Evolutionary conservation across 768 basidiomycete genomes (phyloP).

Genomic region (Lactarius tabidus): DNA sequence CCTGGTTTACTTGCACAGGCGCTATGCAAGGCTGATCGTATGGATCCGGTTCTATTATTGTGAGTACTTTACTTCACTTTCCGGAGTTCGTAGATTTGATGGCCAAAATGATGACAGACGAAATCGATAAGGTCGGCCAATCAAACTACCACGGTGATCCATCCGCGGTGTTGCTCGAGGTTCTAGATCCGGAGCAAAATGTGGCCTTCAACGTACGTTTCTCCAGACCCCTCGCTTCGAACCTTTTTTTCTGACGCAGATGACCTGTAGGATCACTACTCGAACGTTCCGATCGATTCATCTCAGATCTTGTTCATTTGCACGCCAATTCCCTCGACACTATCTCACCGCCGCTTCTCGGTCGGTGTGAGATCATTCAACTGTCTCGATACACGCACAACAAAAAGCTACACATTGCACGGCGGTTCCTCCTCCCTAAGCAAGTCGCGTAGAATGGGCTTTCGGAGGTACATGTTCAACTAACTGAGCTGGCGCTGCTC

Average conservation of each 20-base stretch:
- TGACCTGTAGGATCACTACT: too few relatives aligned
- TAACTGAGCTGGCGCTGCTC: slow-evolving; percentile 68
- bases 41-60: slow-evolving; percentile 76
- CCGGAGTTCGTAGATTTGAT: slow-evolving; percentile 5
- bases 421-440: slow-evolving; percentile 83
- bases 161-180: slow-evolving; percentile 83
- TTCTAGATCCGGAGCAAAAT: slow-evolving; percentile 95
- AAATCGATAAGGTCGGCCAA: slow-evolving; percentile 87
- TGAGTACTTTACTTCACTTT: slow-evolving; percentile 28
- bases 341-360: too few relatives aligned
- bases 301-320: too few relatives aligned
- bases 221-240: background rate
- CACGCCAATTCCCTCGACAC: slow-evolving; percentile 86
- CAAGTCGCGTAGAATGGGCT: slow-evolving; percentile 79
- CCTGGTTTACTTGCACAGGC: slow-evolving; percentile 86
- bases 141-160: slow-evolving; percentile 92
- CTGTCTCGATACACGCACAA: slow-evolving; percentile 78
- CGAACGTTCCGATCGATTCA: too few relatives aligned
- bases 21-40: slow-evolving; percentile 74
- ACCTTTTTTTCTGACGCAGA: slow-evolving; percentile 38
- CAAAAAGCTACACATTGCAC: slow-evolving; percentile 88
- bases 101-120: slow-evolving; percentile 65
- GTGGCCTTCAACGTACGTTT: slow-evolving; percentile 64
- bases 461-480: slow-evolving; percentile 49
- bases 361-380: too few relatives aligned